A percentile compares a stretch with the other conserved stretches of the same genome.
Evolutionary conservation across 2,329 filamentous ascomycete genomes (phyloP).

Genomic region (Trichoderma atroviride): DNA sequence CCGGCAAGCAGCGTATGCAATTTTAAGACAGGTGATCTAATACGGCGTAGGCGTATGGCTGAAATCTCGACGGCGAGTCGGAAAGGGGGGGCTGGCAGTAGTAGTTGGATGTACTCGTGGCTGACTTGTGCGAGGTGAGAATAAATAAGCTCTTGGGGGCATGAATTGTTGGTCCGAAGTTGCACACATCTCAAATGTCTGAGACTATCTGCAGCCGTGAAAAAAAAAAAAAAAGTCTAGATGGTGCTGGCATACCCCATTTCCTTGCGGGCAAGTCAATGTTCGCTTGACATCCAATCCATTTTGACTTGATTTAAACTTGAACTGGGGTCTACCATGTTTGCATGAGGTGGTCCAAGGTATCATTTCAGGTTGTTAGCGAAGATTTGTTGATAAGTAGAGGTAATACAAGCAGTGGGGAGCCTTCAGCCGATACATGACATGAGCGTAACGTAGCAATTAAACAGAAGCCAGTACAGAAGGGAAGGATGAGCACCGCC

Average conservation of each 20-base stretch:
- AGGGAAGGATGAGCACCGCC: not conserved
- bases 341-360: not conserved
- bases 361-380: not conserved
- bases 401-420: not conserved
- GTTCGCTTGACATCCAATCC: conserved; percentile 25
- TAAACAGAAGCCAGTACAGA: not conserved
- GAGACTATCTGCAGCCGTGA: conserved; percentile 14
- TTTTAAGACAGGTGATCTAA: conserved; percentile 18
- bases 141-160: conserved; percentile 19
- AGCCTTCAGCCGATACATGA: not conserved
- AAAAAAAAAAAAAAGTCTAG: not conserved
- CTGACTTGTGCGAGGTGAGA: conserved; percentile 9
- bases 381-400: not conserved
- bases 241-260: not conserved
- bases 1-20: not conserved
- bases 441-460: not conserved
- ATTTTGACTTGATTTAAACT: not conserved
- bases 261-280: not conserved
- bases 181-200: conserved; percentile 24
- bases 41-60: conserved; percentile 10
- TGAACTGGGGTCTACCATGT: conserved; percentile 8
- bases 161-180: conserved; percentile 17
- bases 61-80: conserved; percentile 23
- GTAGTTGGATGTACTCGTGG: not conserved
- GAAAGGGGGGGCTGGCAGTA: not conserved